These are phyloP conservation scores for Ogataea salicorniae DNA, from an alignment of 805 yeast species.

Conservation along the genomic window DNA sequence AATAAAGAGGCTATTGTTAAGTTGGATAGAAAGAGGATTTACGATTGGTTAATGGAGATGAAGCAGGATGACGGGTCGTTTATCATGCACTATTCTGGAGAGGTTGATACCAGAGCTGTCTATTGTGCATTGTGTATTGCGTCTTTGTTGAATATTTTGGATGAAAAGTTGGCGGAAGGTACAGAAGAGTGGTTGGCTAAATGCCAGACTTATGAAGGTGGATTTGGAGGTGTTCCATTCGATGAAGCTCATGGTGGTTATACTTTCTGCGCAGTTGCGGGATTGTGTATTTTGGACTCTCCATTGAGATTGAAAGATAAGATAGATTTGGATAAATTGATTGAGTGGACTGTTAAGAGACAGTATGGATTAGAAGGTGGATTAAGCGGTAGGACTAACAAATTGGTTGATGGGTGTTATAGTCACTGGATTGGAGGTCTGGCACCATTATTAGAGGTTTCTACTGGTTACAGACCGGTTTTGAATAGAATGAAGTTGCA, in stretches of 20 bases:
- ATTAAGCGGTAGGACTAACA: constrained; percentile 83
- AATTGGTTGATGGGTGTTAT: constrained; percentile 94
- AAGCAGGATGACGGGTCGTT: constrained; percentile 75
- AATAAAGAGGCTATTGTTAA: constrained; percentile 34
- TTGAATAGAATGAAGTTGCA: constrained; percentile 54
- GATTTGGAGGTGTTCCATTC: constrained; percentile 78
- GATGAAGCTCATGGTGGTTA: constrained; percentile 98
- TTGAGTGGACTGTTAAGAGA: constrained; percentile 65
- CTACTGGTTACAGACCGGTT: constrained; percentile 30
- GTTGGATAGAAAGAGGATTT: constrained; percentile 44
- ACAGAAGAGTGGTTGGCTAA: constrained; percentile 53
- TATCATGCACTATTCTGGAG: constrained; percentile 71
- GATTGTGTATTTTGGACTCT: constrained; percentile 42
- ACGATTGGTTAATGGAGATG: constrained; percentile 59
- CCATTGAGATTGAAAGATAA: constrained; percentile 29
- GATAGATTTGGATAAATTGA: constrained; percentile 42
- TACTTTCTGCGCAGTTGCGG: constrained; percentile 82
- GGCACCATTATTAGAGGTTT: constrained; percentile 55
- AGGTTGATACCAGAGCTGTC: constrained; percentile 76
- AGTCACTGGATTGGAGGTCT: constrained; percentile 93
- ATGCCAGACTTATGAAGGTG: constrained; percentile 95
- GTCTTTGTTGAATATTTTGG: constrained; percentile 54
- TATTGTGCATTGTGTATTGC: constrained; percentile 83
- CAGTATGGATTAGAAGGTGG: constrained; percentile 82
- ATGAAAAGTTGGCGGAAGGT: constrained; percentile 51